These are phyloP conservation scores for Nakazawaea sp. DNA, from an alignment of 805 yeast genomes.

Conservation along the genomic window DNA sequence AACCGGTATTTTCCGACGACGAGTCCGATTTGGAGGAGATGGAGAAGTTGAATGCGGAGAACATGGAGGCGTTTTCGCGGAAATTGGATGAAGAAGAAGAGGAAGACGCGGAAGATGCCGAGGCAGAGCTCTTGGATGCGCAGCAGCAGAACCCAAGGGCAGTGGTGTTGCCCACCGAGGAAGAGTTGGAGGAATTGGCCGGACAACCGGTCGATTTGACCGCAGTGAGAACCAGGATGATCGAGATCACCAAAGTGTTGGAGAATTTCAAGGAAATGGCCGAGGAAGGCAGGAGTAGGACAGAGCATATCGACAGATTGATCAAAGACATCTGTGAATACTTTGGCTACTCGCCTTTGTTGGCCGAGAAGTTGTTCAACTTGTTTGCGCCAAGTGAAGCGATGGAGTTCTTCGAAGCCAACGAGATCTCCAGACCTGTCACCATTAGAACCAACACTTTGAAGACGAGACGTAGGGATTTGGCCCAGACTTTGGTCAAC, in stretches of 20 bases:
- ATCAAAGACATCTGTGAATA: slow-evolving; percentile 84
- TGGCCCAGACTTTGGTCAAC: slow-evolving; percentile 90
- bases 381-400: slow-evolving; percentile 94
- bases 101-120: slow-evolving; percentile 57
- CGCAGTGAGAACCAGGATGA: slow-evolving; percentile 84
- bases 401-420: slow-evolving; percentile 96
- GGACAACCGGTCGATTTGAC: slow-evolving; percentile 67
- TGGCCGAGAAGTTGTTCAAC: slow-evolving; percentile 91
- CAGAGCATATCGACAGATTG: slow-evolving; percentile 73
- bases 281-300: slow-evolving; percentile 82
- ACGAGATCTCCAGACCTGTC: slow-evolving; percentile 93
- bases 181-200: slow-evolving; percentile 48
- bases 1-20: slow-evolving; percentile 80
- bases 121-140: slow-evolving; percentile 52
- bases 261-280: slow-evolving; percentile 81
- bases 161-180: slow-evolving; percentile 63
- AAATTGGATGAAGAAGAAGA: slow-evolving; percentile 54
- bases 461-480: slow-evolving; percentile 89
- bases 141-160: slow-evolving; percentile 66
- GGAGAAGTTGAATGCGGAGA: slow-evolving; percentile 69
- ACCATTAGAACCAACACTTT: slow-evolving; percentile 97
- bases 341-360: slow-evolving; percentile 86
- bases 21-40: slow-evolving; percentile 57
- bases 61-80: slow-evolving; percentile 74
- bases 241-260: slow-evolving; percentile 88